Conservation (phyloP, 257 asterid species). For the Forsythia viridissima region DNA sequence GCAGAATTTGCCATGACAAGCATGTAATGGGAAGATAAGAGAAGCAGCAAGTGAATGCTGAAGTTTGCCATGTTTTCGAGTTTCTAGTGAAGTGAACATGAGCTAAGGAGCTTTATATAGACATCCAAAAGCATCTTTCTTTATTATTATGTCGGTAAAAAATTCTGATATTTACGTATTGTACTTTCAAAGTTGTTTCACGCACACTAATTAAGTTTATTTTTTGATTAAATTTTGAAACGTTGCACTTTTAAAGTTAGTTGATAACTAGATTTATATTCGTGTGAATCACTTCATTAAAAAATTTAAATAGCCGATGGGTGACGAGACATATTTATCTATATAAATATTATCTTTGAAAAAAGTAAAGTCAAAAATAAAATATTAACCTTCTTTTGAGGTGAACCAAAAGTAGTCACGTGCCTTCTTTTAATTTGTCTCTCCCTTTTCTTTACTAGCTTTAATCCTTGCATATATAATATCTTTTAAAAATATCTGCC, state of each 20-base stretch:
- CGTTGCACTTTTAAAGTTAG: too few species aligned
- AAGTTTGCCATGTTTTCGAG: constrained; percentile 31
- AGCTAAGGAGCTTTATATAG: constrained; percentile 28
- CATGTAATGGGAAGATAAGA: constrained; percentile 31
- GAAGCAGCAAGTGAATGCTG: constrained; percentile 24
- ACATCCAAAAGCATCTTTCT: background rate
- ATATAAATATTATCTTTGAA: too few species aligned
- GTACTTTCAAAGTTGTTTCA: too few species aligned
- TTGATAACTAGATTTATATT: too few species aligned
- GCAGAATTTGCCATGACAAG: constrained; percentile 18
- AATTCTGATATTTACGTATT: too few species aligned
- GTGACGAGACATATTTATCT: too few species aligned
- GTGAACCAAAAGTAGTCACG: constrained; percentile 15
- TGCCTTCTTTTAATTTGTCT: constrained; percentile 1
- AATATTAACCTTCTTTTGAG: constrained; percentile 21
- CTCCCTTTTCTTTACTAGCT: background rate
- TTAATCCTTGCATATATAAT: background rate
- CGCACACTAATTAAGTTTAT: too few species aligned
- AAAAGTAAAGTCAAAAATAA: background rate
- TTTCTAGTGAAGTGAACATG: constrained; percentile 9
- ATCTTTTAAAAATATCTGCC: background rate
- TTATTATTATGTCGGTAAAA: too few species aligned
- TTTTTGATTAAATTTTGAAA: too few species aligned
- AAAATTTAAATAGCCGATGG: too few species aligned
- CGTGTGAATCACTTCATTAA: too few species aligned